Evolutionary conservation across 352 stramenopile species (phyloP), one percentile per base, ranked within the genome.

Genomic region (Phytopythium kandeliae): DNA sequence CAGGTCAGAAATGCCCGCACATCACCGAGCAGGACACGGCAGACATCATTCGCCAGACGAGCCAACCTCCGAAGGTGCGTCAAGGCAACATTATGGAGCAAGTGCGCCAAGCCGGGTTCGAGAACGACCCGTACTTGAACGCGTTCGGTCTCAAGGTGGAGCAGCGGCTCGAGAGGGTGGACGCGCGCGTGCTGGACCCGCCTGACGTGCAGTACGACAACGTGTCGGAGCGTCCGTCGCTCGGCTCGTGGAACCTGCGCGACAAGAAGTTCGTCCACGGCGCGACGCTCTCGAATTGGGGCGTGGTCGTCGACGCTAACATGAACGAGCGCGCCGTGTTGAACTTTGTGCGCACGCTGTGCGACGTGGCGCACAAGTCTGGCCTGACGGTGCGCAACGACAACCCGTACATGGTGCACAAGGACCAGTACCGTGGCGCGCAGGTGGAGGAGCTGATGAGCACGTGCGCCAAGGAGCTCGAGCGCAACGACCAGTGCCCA

Each of bases 1-100:
- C 76, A 0, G 75, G 83, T 13, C 84, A 96, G 57, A 69, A 72
- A 22, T 87, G 84, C 34, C 44, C 74, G 0, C 85, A 86, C 40
- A 86, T 90, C 22, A 89, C 86, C 28, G 83, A 94, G 2, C 55
- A 78, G 22, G 76, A 96, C 49, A 92, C 81, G 22, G 77, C 82
- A 13, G 78, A 94, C 54, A 92, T 96, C 36, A 94, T 96, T 46
- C 31, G 42, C n/a, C 71, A 85, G 44, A 89, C 78, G 8, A 75
- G 67, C 41, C 62, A 83, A 22, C 62, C 62, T 22, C 78, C 78
- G 2, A 55, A 63, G 3, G 55, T 71, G 24, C 77, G 80, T 33
- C 53, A 71, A n/a, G 51, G 69, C n/a, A 77, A 64, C 11, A 78
- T 92, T 19, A 68, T 78, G 58, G 67, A 85, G 10, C 71, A 88